Conservation (phyloP, 495 filamentous ascomycete genomes). For the Lichenothelia convexa region DNA sequence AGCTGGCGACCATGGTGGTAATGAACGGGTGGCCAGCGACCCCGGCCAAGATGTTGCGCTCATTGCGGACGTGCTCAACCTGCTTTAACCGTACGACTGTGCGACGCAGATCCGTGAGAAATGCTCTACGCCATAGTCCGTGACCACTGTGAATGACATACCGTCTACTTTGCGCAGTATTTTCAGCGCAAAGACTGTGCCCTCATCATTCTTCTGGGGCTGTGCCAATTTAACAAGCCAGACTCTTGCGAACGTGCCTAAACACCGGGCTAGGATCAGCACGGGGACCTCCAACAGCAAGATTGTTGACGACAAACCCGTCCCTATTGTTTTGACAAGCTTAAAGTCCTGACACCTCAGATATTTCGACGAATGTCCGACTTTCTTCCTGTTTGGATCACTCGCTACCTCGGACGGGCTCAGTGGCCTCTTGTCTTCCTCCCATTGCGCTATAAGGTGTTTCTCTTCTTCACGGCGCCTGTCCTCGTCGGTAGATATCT, state of each 20-base stretch:
- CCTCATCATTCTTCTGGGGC: slow-evolving; percentile 14
- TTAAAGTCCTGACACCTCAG: slow-evolving; percentile 58
- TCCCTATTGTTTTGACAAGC: slow-evolving; percentile 77
- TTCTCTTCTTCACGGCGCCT: slow-evolving; percentile 29
- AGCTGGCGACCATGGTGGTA: slow-evolving; percentile 74
- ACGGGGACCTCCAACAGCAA: slow-evolving; percentile 3
- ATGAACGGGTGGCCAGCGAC: slow-evolving; percentile 92
- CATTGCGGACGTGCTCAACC: slow-evolving; percentile 91
- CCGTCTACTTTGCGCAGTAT: slow-evolving; percentile 76
- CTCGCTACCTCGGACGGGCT: slow-evolving; percentile 35
- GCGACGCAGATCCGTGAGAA: not conserved
- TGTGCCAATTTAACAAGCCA: slow-evolving; percentile 54
- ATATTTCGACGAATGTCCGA: slow-evolving; percentile 35
- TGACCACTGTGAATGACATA: too few species aligned
- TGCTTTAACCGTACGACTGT: slow-evolving; percentile 91
- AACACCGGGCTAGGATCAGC: slow-evolving; percentile 19
- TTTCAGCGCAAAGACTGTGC: slow-evolving; percentile 82
- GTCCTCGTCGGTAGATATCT: not conserved
- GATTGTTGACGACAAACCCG: slow-evolving; percentile 34
- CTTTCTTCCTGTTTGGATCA: slow-evolving; percentile 35
- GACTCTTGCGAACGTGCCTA: slow-evolving; percentile 91
- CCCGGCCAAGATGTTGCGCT: slow-evolving; percentile 68
- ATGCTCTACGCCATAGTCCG: slow-evolving; percentile 1
- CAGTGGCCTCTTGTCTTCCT: slow-evolving; percentile 27
- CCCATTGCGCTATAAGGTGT: slow-evolving; percentile 27